These are phyloP conservation scores for Vitrella brassicaformis DNA, from an alignment of 73 alveolate species.

Conservation along the genomic window DNA sequence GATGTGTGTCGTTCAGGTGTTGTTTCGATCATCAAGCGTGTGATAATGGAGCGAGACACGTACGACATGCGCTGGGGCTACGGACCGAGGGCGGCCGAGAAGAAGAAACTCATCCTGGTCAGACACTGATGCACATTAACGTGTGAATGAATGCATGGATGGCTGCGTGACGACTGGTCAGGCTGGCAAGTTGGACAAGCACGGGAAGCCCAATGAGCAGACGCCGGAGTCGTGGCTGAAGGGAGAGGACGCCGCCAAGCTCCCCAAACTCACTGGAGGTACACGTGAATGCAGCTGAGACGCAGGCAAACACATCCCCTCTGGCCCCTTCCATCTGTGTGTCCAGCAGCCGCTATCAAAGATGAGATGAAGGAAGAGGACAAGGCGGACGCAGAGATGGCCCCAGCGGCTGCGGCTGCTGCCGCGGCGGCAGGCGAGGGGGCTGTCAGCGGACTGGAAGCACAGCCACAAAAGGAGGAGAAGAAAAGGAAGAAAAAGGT, in stretches of 20 bases:
- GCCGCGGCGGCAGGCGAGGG: neutral
- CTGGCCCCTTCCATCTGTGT: neutral
- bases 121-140: constrained; percentile 39
- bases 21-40: constrained; percentile 76
- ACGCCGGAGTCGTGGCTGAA: constrained; percentile 34
- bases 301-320: neutral
- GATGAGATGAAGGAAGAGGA: constrained; percentile 20
- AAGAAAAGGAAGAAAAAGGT: too few relatives aligned
- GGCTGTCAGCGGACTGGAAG: too few relatives aligned
- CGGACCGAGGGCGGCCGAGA: constrained; percentile 94
- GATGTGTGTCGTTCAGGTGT: neutral
- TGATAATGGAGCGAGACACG: constrained; percentile 97
- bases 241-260: constrained; percentile 10
- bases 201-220: constrained; percentile 37
- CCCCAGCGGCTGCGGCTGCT: neutral
- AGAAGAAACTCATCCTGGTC: constrained; percentile 86
- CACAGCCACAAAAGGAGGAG: too few relatives aligned
- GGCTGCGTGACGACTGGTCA: neutral
- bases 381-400: constrained; percentile 2
- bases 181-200: neutral
- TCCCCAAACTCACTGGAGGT: neutral
- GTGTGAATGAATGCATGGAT: neutral
- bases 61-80: constrained; percentile 97
- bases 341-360: constrained; percentile 18
- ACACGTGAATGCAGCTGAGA: neutral